These are phyloP conservation scores for Scleroderma bovista DNA, from an alignment of 768 basidiomycete genomes.

Conservation along the genomic window DNA sequence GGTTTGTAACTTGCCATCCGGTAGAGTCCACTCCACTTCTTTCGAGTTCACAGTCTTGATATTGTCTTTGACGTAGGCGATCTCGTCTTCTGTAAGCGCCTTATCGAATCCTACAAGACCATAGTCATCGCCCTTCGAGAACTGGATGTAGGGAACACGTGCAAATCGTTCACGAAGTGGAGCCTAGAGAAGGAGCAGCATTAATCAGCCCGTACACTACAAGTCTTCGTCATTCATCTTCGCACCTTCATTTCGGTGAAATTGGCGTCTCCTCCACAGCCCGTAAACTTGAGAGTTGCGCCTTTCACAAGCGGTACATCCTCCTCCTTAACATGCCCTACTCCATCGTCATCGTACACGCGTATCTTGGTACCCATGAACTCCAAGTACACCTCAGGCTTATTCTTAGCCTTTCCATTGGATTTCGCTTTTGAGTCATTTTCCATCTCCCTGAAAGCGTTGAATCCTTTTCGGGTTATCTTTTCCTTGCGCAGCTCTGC, in stretches of 20 bases:
- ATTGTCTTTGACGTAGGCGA: constrained; percentile 60
- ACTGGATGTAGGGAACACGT: constrained; percentile 44
- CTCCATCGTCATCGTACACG: constrained; percentile 48
- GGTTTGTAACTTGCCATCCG: constrained; percentile 43
- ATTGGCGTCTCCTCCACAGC: constrained; percentile 50
- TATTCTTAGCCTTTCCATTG: constrained; percentile 33
- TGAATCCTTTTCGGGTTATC: constrained; percentile 57
- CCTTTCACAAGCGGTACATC: constrained; percentile 40
- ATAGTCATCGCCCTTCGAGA: constrained; percentile 37
- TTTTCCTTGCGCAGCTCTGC: constrained; percentile 54
- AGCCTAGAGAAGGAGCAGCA: constrained; percentile 22
- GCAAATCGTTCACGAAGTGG: constrained; percentile 45
- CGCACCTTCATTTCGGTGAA: constrained; percentile 57
- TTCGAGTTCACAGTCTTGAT: constrained; percentile 61
- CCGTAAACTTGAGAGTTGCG: constrained; percentile 44
- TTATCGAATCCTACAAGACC: constrained; percentile 57
- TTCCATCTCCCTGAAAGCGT: constrained; percentile 71
- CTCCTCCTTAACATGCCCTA: constrained; percentile 37
- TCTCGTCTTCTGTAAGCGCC: constrained; percentile 64
- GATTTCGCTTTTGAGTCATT: constrained; percentile 31
- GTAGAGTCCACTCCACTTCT: constrained; percentile 58
- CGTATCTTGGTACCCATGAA: constrained; percentile 68
- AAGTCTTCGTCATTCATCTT: background rate
- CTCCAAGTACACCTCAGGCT: constrained; percentile 64
- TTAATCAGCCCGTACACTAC: background rate